Evolutionary conservation across 2,329 filamentous ascomycete genomes (phyloP).

Genomic region (Verticillium longisporum): DNA sequence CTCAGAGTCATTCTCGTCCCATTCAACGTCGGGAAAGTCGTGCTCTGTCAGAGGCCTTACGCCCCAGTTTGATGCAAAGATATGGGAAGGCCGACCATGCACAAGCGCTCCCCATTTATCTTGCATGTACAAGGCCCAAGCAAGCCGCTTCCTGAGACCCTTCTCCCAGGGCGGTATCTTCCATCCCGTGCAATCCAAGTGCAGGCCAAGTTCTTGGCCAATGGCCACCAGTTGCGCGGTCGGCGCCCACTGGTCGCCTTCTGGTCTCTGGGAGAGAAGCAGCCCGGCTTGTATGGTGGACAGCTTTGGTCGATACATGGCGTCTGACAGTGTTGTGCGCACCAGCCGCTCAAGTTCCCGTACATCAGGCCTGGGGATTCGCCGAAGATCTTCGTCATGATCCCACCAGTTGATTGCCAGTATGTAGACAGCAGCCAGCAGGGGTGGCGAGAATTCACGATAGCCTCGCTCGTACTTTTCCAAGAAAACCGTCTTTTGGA

Average conservation of each 20-base stretch:
- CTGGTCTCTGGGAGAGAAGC: conserved; percentile 66
- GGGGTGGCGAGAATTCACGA: conserved; percentile 66
- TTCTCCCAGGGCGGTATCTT: conserved; percentile 85
- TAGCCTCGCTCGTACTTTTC: conserved; percentile 71
- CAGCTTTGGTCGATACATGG: conserved; percentile 75
- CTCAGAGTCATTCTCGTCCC: conserved; percentile 53
- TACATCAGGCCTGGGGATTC: conserved; percentile 63
- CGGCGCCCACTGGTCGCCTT: conserved; percentile 74
- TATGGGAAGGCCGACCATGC: conserved; percentile 78
- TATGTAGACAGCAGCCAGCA: conserved; percentile 77
- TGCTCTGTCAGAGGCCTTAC: conserved; percentile 58
- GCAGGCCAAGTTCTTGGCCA: conserved; percentile 79
- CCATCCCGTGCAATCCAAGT: conserved; percentile 82
- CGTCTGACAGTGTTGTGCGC: conserved; percentile 64
- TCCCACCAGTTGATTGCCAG: conserved; percentile 87
- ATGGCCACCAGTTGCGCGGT: conserved; percentile 85
- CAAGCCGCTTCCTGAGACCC: conserved; percentile 74
- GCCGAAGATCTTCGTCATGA: conserved; percentile 59
- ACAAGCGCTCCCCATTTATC: conserved; percentile 86
- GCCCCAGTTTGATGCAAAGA: conserved; percentile 65
- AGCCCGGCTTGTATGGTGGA: conserved; percentile 74
- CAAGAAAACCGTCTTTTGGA: conserved; percentile 74
- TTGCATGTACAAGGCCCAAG: conserved; percentile 91
- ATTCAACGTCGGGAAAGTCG: conserved; percentile 69
- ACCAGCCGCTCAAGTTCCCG: conserved; percentile 67